These are phyloP conservation scores for Saraca asoca DNA, from an alignment of 331 rosid genomes.

Conservation along the genomic window DNA sequence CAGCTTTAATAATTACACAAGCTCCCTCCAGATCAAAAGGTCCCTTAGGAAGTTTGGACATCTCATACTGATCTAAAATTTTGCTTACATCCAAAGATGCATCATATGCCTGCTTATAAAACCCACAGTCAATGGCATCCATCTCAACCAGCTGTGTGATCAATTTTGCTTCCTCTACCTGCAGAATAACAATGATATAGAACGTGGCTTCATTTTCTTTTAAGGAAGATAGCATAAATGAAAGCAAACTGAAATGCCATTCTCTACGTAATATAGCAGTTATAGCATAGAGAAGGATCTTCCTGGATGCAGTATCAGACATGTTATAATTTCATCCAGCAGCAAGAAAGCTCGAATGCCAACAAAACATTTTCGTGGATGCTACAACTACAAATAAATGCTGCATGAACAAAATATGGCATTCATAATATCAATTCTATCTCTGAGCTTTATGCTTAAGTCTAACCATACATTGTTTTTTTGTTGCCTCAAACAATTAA, in stretches of 20 bases:
- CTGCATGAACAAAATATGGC: constrained; percentile 13
- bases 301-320: constrained; percentile 5
- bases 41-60: constrained; percentile 76
- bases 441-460: constrained; percentile 23
- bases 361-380: not conserved
- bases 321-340: constrained; percentile 13
- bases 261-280: constrained; percentile 11
- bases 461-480: constrained; percentile 4
- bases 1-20: constrained; percentile 64
- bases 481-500: constrained; percentile 11
- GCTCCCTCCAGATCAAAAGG: constrained; percentile 80
- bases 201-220: constrained; percentile 3
- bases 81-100: constrained; percentile 68
- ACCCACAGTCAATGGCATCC: constrained; percentile 70
- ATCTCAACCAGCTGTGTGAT: constrained; percentile 69
- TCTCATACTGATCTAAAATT: constrained; percentile 72
- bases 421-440: constrained; percentile 19
- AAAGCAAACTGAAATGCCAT: constrained; percentile 22
- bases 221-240: not conserved
- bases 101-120: constrained; percentile 76
- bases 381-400: constrained; percentile 25
- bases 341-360: constrained; percentile 1
- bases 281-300: not conserved
- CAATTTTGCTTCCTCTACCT: constrained; percentile 88
- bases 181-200: constrained; percentile 30